phyloP scores from a whole-genome alignment of 2,329 filamentous ascomycete genomes.

The Sporothrix curviconia region DNA sequence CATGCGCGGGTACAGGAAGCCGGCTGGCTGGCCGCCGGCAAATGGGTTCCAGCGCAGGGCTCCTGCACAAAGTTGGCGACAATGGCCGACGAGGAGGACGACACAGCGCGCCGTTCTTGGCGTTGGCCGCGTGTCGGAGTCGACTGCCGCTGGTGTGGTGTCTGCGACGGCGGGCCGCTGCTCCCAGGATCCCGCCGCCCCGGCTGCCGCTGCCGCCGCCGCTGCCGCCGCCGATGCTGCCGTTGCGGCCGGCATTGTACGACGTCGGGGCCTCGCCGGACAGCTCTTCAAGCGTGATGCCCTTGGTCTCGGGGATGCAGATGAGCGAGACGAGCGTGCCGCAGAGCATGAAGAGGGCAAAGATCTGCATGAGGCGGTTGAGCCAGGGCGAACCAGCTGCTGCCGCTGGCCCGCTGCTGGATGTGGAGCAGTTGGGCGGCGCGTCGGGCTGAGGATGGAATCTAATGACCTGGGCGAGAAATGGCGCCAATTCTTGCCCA shows the following conservation, averaged over 20 bases:
- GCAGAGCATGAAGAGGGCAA: constrained; percentile 72
- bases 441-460: constrained; percentile 53
- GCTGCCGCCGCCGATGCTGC: constrained; percentile 36
- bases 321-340: constrained; percentile 63
- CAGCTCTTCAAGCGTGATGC: constrained; percentile 64
- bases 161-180: background rate
- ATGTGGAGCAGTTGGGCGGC: constrained; percentile 40
- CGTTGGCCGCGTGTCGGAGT: too few species aligned
- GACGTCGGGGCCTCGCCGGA: constrained; percentile 60
- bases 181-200: too few species aligned
- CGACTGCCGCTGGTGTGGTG: background rate
- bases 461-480: constrained; percentile 58
- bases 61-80: constrained; percentile 9
- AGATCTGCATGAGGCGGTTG: constrained; percentile 69
- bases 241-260: constrained; percentile 46
- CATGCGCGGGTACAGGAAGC: constrained; percentile 40
- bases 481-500: constrained; percentile 64
- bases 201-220: constrained; percentile 27
- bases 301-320: constrained; percentile 67
- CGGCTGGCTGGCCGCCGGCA: constrained; percentile 43
- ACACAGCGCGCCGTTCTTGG: background rate
- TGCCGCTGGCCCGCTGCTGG: constrained; percentile 30
- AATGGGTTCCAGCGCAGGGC: constrained; percentile 39
- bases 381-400: constrained; percentile 53
- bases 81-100: background rate